Conservation (phyloP, 2,329 filamentous ascomycete genomes). For the Colletotrichum sublineola region DNA sequence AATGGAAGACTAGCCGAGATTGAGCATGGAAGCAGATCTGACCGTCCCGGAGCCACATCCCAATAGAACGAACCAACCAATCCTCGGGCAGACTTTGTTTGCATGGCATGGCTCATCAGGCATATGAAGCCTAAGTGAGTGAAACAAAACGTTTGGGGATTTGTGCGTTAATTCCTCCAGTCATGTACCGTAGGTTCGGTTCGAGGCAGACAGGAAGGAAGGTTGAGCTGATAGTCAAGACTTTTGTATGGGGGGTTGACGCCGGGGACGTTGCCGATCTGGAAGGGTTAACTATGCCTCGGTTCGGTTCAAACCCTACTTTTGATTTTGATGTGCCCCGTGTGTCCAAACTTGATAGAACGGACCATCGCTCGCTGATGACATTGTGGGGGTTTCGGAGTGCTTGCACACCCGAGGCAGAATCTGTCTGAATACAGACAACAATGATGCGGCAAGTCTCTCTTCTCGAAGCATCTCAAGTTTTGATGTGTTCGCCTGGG, state of each 20-base stretch:
- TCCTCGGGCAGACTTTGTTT: slow-evolving; percentile 5
- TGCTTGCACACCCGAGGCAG: background rate
- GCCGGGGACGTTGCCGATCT: slow-evolving; percentile 28
- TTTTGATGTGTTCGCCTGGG: background rate
- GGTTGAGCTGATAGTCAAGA: slow-evolving; percentile 26
- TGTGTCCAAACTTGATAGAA: slow-evolving; percentile 1
- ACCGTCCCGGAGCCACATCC: slow-evolving; percentile 29
- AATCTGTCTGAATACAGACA: background rate
- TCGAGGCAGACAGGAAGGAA: slow-evolving; percentile 27
- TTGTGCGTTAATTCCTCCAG: slow-evolving; percentile 35
- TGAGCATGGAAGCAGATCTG: slow-evolving; percentile 39
- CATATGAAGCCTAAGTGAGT: slow-evolving; percentile 2
- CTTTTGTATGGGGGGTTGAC: slow-evolving; percentile 8
- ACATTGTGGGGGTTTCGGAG: background rate
- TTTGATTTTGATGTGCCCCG: slow-evolving; percentile 12
- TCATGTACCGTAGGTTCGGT: slow-evolving; percentile 23
- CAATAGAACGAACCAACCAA: slow-evolving; percentile 36
- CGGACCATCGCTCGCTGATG: slow-evolving; percentile 1
- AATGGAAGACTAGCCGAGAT: slow-evolving; percentile 41
- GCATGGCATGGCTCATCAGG: slow-evolving; percentile 22
- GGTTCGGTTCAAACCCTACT: slow-evolving; percentile 23
- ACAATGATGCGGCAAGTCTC: slow-evolving; percentile 22
- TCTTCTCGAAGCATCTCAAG: background rate
- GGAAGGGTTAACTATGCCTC: slow-evolving; percentile 34
- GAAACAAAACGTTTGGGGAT: slow-evolving; percentile 28